Percentiles rank a stretch among this genome's conserved stretches.
Conservation (phyloP, 2,329 filamentous ascomycete genomes). For the Verticillium zaregamsianum region DNA sequence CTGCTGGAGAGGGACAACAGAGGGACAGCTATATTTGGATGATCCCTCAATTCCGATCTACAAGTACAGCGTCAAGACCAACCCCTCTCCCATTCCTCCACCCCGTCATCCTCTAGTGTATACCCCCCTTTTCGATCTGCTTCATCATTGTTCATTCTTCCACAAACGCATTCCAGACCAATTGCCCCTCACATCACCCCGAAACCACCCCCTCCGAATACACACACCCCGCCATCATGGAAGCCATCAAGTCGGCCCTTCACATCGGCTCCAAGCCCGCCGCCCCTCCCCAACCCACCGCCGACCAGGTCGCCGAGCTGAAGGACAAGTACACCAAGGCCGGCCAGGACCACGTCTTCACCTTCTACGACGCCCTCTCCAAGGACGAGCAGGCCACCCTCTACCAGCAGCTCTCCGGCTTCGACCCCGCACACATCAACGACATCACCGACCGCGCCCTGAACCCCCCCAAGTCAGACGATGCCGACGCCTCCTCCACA, state of each 20-base stretch:
- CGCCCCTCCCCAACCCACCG: constrained; percentile 48
- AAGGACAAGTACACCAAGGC: constrained; percentile 70
- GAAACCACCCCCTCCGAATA: not conserved
- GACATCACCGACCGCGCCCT: constrained; percentile 78
- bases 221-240: constrained; percentile 27
- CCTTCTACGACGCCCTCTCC: constrained; percentile 76
- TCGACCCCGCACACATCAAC: constrained; percentile 86
- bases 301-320: constrained; percentile 64
- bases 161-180: not conserved
- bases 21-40: not conserved
- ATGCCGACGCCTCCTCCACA: constrained; percentile 41
- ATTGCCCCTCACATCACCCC: not conserved
- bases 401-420: constrained; percentile 74
- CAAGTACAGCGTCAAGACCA: constrained; percentile 9
- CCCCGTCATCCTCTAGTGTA: not conserved
- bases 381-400: constrained; percentile 70
- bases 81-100: not conserved
- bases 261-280: constrained; percentile 28
- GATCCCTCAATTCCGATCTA: not conserved
- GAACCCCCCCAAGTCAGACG: constrained; percentile 65
- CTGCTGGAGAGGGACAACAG: not conserved
- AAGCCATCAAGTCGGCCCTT: constrained; percentile 38
- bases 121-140: not conserved
- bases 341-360: constrained; percentile 76
- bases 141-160: not conserved